A percentile compares a stretch with the other conserved stretches of the same genome.
Evolutionary conservation across 2,329 filamentous ascomycete genomes (phyloP).

Genomic region (Pseudomassariella vexata): DNA sequence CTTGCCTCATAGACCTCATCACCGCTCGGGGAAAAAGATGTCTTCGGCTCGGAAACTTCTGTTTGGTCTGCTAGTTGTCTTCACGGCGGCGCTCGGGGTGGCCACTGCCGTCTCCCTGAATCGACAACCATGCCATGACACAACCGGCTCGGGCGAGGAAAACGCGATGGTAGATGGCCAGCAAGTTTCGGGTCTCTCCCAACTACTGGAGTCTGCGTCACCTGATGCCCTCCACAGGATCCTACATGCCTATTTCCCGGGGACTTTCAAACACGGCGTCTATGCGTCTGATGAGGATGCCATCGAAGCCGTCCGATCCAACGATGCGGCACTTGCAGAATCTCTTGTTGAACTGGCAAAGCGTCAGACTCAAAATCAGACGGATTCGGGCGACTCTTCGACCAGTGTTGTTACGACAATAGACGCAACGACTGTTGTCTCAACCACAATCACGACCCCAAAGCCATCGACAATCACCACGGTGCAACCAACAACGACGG

Average conservation of each 20-base stretch:
- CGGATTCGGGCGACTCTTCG: constrained; percentile 17
- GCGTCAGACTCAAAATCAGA: constrained; percentile 40
- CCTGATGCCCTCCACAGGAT: constrained; percentile 59
- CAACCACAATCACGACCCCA: constrained; percentile 1
- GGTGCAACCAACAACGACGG: background rate
- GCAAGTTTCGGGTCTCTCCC: constrained; percentile 38
- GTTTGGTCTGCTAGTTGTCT: constrained; percentile 23
- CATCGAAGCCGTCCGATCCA: constrained; percentile 55
- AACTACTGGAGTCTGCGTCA: constrained; percentile 50
- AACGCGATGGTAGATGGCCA: constrained; percentile 9
- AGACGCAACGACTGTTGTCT: constrained; percentile 8
- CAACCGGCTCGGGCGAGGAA: constrained; percentile 10
- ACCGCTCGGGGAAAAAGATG: constrained; percentile 28
- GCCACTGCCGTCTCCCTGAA: constrained; percentile 21
- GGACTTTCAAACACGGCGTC: constrained; percentile 62
- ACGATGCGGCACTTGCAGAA: constrained; percentile 56
- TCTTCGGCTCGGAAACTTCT: constrained; percentile 29
- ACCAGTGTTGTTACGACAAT: constrained; percentile 7
- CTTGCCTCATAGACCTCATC: too few relatives aligned
- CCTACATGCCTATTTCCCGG: constrained; percentile 56
- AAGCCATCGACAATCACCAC: constrained; percentile 1
- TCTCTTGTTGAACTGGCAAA: constrained; percentile 60
- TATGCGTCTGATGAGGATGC: constrained; percentile 60
- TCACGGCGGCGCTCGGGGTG: constrained; percentile 27
- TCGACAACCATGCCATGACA: constrained; percentile 14